Evolutionary conservation across 768 basidiomycete species (phyloP).

Genomic region (Suillus sp.): DNA sequence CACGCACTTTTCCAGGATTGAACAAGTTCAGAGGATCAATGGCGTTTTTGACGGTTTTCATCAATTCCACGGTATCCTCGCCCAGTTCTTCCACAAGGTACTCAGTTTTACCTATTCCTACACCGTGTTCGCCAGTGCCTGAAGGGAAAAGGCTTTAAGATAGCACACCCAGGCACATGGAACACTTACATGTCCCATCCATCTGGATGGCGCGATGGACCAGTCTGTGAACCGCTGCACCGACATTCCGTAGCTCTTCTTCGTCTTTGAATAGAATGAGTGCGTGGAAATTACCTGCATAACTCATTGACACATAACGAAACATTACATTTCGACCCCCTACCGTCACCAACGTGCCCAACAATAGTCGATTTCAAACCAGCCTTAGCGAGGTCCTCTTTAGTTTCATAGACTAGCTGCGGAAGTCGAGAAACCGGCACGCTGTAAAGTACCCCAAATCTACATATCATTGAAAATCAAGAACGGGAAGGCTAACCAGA

Average conservation of each 20-base stretch:
- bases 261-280: conserved; percentile 62
- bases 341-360: conserved; percentile 80
- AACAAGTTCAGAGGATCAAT: conserved; percentile 81
- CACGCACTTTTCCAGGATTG: conserved; percentile 76
- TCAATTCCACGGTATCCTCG: conserved; percentile 74
- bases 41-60: conserved; percentile 81
- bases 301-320: neutral
- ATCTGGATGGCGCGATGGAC: conserved; percentile 70
- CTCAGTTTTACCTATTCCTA: conserved; percentile 84
- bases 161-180: conserved; percentile 6
- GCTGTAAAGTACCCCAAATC: conserved; percentile 31
- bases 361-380: conserved; percentile 71
- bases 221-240: conserved; percentile 67
- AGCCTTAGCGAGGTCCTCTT: conserved; percentile 66
- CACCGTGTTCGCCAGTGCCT: conserved; percentile 89
- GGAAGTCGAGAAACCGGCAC: conserved; percentile 73
- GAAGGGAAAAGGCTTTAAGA: conserved; percentile 11
- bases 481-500: conserved; percentile 57
- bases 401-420: conserved; percentile 74
- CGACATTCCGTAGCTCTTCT: conserved; percentile 54
- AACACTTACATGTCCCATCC: conserved; percentile 71
- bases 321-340: conserved; percentile 32
- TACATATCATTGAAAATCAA: neutral
- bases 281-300: conserved; percentile 46
- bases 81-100: conserved; percentile 87